Evolutionary conservation across 495 filamentous ascomycete species (phyloP).

Genomic region (Penicillium diatomitis): DNA sequence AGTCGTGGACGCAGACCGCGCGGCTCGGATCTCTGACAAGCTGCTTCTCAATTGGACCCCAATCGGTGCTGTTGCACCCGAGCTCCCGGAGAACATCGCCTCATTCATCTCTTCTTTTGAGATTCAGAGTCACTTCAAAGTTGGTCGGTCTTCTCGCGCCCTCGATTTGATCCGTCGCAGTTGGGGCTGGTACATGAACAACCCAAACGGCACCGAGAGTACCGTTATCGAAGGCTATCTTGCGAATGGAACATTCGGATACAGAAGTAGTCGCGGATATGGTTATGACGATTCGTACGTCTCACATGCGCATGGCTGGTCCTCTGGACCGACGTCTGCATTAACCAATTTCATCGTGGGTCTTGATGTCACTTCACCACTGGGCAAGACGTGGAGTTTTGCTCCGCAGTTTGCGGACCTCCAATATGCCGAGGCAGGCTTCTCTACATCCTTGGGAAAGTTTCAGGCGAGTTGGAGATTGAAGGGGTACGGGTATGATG

Average conservation of each 20-base stretch:
- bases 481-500: constrained; percentile 19
- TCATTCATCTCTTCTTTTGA: constrained; percentile 56
- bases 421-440: constrained; percentile 44
- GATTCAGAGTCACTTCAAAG: constrained; percentile 47
- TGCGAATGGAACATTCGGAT: constrained; percentile 45
- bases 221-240: constrained; percentile 54
- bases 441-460: constrained; percentile 42
- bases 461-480: constrained; percentile 36
- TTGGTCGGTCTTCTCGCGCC: constrained; percentile 34
- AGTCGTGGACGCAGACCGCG: constrained; percentile 25
- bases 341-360: constrained; percentile 47
- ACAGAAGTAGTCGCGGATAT: constrained; percentile 40
- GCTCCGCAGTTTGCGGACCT: constrained; percentile 44
- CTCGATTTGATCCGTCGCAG: constrained; percentile 48
- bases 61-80: constrained; percentile 49
- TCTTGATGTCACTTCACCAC: constrained; percentile 37
- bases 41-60: constrained; percentile 46
- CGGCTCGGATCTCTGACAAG: constrained; percentile 31
- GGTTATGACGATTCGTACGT: constrained; percentile 28
- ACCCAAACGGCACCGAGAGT: constrained; percentile 50
- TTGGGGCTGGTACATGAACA: constrained; percentile 56
- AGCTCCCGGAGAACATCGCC: constrained; percentile 49
- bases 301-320: constrained; percentile 54
- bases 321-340: constrained; percentile 47
- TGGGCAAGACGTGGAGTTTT: constrained; percentile 43